Evolutionary conservation across 1,284 basidiomycete genomes (phyloP), one percentile per base, ranked within the genome.

Genomic region (Leccinum subrobustum): DNA sequence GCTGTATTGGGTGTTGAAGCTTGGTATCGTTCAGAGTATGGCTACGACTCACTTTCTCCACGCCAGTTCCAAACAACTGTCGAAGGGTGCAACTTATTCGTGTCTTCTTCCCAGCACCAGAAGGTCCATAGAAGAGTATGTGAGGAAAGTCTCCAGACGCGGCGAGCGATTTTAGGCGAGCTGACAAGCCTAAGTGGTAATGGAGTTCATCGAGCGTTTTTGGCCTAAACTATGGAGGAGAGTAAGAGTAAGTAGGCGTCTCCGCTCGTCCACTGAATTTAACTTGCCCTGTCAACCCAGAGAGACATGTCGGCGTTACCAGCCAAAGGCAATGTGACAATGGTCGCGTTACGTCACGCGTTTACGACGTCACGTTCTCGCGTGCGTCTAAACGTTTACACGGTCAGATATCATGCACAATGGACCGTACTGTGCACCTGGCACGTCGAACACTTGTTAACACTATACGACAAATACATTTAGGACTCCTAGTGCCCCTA

Each of bases 71-170:
- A 76, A 95, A 99, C 50, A 99, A 77, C 70, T 98, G 90, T 65
- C 91, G 82, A 56, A 99, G 75, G 6, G 93, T 95, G 66, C 91
- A 93, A 67, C 89, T 91, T 70, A 99, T 96, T 54, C 97, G 84
- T 39, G 97, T 99, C 84, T 99, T 99, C 81, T 99, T 99, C 18
- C 96, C 96, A 8, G 96, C 95, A 18, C 96, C 96, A 4, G 93
- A 93, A 2, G 96, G 97, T 0, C 96, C 97, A 72, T 98, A 99
- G 78, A 99, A 98, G 11, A 99, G 85, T 79, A 97, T 90, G 73
- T 99, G 96, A 6, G 96, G 96, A 71, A 99, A 98, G 79, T 99
- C 97, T 2, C 92, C 92, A 1, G 92, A 92, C 0, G 88, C 83
- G 1, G 93, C 88, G 57, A 98, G 81, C 1, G 94, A 91, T 64